phyloP scores from a whole-genome alignment of 768 basidiomycete species.

The Kockovaella imperatae region DNA sequence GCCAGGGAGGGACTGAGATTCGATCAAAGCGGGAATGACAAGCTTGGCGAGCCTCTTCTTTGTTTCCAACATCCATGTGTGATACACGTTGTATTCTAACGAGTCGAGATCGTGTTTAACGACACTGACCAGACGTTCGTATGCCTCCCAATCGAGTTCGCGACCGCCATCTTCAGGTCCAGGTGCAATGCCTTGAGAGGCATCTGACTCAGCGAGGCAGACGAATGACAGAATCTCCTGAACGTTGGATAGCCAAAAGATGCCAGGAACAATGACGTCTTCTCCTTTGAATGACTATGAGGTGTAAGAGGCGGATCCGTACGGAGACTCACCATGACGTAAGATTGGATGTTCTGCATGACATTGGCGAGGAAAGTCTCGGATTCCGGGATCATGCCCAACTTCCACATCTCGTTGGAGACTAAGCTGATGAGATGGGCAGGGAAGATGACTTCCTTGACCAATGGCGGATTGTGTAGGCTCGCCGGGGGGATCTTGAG shows the following conservation, averaged over 20 bases:
- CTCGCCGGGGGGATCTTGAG: constrained; percentile 89
- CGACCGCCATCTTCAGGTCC: constrained; percentile 73
- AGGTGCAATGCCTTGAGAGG: constrained; percentile 94
- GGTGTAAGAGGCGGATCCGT: neutral
- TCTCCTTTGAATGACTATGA: constrained; percentile 64
- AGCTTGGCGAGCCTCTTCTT: constrained; percentile 94
- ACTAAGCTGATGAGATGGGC: constrained; percentile 94
- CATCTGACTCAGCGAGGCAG: constrained; percentile 96
- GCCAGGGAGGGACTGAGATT: constrained; percentile 93
- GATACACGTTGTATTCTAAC: constrained; percentile 98
- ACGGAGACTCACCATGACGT: constrained; percentile 76
- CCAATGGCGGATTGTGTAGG: constrained; percentile 78
- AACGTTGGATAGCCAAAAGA: constrained; percentile 99
- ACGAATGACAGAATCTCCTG: constrained; percentile 99
- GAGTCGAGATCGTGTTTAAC: constrained; percentile 98
- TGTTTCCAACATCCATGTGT: constrained; percentile 97
- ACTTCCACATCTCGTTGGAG: constrained; percentile 99
- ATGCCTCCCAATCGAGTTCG: constrained; percentile 92
- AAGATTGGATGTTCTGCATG: constrained; percentile 94
- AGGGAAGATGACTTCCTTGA: constrained; percentile 97
- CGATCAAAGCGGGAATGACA: constrained; percentile 97
- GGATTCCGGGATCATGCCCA: constrained; percentile 90
- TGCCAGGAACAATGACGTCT: constrained; percentile 89
- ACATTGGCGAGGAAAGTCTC: constrained; percentile 97
- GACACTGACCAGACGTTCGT: constrained; percentile 91